Conservation (phyloP, 345 rosid genomes). For the Xanthoceras sorbifolium region DNA sequence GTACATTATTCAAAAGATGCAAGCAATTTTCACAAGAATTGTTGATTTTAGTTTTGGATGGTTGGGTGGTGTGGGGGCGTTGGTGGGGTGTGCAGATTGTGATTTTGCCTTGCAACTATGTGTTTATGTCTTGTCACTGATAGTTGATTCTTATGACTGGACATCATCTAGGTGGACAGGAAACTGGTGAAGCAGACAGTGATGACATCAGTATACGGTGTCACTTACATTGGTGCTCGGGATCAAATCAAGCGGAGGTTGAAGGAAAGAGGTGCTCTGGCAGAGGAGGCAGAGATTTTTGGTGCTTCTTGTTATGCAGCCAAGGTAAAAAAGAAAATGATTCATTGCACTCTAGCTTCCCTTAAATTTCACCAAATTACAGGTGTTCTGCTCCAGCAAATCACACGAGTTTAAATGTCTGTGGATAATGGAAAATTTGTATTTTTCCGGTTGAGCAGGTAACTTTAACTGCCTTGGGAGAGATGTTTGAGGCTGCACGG, state of each 20-base stretch:
- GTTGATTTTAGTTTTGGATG: not conserved
- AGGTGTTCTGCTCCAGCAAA: not conserved
- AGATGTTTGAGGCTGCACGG: constrained; percentile 98
- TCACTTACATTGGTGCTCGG: constrained; percentile 91
- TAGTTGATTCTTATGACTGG: constrained; percentile 31
- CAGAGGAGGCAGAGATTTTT: constrained; percentile 60
- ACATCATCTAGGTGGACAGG: constrained; percentile 76
- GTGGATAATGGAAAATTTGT: constrained; percentile 2
- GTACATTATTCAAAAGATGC: not conserved
- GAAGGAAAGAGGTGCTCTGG: constrained; percentile 74
- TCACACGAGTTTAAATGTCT: not conserved
- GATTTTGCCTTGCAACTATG: not conserved
- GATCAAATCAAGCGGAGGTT: constrained; percentile 92
- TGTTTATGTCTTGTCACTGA: constrained; percentile 13
- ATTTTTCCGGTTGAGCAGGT: constrained; percentile 49
- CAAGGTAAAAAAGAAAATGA: constrained; percentile 57
- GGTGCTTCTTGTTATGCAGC: constrained; percentile 94
- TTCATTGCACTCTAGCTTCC: constrained; percentile 3
- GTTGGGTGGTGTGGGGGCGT: not conserved
- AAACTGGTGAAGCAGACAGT: constrained; percentile 99
- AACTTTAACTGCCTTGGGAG: constrained; percentile 82
- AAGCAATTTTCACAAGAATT: not conserved
- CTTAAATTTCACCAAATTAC: not conserved
- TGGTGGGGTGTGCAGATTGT: not conserved
- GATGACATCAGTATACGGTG: constrained; percentile 99